Percentiles rank a stretch among this genome's conserved stretches.
These are phyloP conservation scores for Sphaerobolus stellatus DNA, from an alignment of 1,284 basidiomycete species.

Conservation along the genomic window DNA sequence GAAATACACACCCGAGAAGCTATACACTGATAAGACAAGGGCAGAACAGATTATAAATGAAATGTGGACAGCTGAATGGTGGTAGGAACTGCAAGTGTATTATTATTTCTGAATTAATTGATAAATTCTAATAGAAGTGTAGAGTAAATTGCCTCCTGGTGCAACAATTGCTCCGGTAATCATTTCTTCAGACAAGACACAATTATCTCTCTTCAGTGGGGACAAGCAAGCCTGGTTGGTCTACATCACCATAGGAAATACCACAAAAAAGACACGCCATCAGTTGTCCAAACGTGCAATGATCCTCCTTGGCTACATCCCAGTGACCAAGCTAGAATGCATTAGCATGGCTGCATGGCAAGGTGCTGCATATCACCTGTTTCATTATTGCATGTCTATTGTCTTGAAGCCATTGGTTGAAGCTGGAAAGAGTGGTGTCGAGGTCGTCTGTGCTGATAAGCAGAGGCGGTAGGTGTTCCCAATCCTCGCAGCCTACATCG, in stretches of 20 bases:
- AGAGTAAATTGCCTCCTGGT: slow-evolving; percentile 1
- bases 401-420: slow-evolving; percentile 14
- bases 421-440: slow-evolving; percentile 12
- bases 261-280: slow-evolving; percentile 11
- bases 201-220: slow-evolving; percentile 17
- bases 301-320: slow-evolving; percentile 8
- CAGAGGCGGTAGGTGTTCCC: slow-evolving; percentile 12
- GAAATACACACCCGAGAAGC: slow-evolving; percentile 21
- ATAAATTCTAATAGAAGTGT: not conserved
- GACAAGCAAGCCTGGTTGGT: slow-evolving; percentile 18
- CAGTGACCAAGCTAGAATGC: slow-evolving; percentile 3
- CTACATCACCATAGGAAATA: slow-evolving; percentile 21
- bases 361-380: slow-evolving; percentile 7
- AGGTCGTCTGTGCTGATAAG: slow-evolving; percentile 17
- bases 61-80: slow-evolving; percentile 32
- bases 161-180: slow-evolving; percentile 15
- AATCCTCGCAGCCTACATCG: slow-evolving; percentile 17
- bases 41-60: slow-evolving; percentile 17
- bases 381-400: slow-evolving; percentile 18
- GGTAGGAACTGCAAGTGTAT: slow-evolving; percentile 30
- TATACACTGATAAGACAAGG: slow-evolving; percentile 14
- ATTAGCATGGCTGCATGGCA: not conserved
- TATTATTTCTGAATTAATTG: slow-evolving; percentile 23
- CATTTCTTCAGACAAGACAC: slow-evolving; percentile 18
- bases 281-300: slow-evolving; percentile 6